Base-by-base conservation (phyloP, 169 alveolate species). In the Theileria equi region DNA sequence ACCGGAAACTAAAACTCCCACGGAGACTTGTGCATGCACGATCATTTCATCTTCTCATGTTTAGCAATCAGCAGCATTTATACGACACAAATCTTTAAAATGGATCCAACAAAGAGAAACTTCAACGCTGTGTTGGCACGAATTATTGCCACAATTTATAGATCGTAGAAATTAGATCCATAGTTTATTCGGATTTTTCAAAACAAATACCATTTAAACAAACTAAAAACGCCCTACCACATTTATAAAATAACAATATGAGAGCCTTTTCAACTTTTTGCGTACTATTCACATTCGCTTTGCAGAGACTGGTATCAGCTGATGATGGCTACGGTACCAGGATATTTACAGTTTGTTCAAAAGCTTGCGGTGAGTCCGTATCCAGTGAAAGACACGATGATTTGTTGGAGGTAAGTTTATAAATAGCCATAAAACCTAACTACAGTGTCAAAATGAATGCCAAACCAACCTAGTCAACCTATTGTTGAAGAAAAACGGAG, bases 381-480 rank as follows among this genome's bases (percentile, higher is more conserved):
- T 41, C 68, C 4, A 26, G 7, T 7, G 68, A 48, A 0, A 58
- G 23, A 0, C 34, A 17, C 25, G 32, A 58, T 21, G 68, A 58
- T 17, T 13, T 35, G 44, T 26, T 58, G 44, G 21, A 26, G 28
- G 68, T 58, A 29, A 6, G 68, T 47, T 58, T 32, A 43, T 58
- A 31, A 28, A 23, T 38, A 38, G 13, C 19, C 34, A 36, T 58
- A 58, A 43, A 6, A 21, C n/a, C 6, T 59, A 10, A 29, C 23
- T 53, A 10, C 44, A 58, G 68, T 58, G 68, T 41, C 68, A 26
- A 26, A 32, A 48, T 4, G 57, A 23, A 10, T 58, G 68, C 65
- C 23, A 58, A 13, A 8, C 68, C 17, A 17, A 34, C 13, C 23
- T 58, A 10, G 68, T 58, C 17, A 48, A 58, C 44, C 44, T 58